Evolutionary conservation across 371 early-diverging fungal genomes (phyloP).

Genomic region (Rhizopus microsporus): DNA sequence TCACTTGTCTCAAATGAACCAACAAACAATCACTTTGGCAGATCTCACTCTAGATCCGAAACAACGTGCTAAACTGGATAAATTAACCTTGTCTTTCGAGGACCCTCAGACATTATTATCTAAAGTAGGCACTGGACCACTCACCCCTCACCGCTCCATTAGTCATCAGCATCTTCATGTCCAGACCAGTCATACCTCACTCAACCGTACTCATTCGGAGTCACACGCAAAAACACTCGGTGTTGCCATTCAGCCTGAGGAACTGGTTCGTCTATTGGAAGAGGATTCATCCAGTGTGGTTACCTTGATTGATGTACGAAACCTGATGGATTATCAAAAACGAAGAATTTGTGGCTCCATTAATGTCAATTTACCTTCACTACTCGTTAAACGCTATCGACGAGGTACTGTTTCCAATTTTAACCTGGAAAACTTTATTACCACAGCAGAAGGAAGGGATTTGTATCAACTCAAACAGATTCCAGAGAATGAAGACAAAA

Average conservation of each 20-base stretch:
- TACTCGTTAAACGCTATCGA: constrained; percentile 61
- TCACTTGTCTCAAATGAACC: constrained; percentile 15
- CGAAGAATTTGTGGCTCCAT: constrained; percentile 45
- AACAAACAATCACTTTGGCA: constrained; percentile 6
- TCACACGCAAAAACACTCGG: constrained; percentile 15
- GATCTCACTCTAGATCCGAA: constrained; percentile 11
- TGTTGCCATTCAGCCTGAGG: constrained; percentile 26
- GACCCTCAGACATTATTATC: constrained; percentile 14
- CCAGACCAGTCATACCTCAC: constrained; percentile 9
- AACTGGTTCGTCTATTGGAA: constrained; percentile 19
- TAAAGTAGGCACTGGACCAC: constrained; percentile 11
- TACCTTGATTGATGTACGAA: constrained; percentile 50
- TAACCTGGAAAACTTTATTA: constrained; percentile 64
- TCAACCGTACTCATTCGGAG: constrained; percentile 22
- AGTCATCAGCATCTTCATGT: constrained; percentile 32
- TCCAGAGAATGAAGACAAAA: constrained; percentile 20
- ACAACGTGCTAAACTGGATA: constrained; percentile 19
- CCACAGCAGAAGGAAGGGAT: constrained; percentile 60
- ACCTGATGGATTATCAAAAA: constrained; percentile 45
- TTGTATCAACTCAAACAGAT: constrained; percentile 27
- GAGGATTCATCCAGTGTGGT: constrained; percentile 11
- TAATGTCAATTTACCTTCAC: constrained; percentile 65
- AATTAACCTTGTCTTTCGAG: constrained; percentile 2
- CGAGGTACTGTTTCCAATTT: constrained; percentile 61
- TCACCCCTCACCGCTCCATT: constrained; percentile 33